Conservation (phyloP, 805 yeast genomes). For the Teunomyces funiuensis region DNA sequence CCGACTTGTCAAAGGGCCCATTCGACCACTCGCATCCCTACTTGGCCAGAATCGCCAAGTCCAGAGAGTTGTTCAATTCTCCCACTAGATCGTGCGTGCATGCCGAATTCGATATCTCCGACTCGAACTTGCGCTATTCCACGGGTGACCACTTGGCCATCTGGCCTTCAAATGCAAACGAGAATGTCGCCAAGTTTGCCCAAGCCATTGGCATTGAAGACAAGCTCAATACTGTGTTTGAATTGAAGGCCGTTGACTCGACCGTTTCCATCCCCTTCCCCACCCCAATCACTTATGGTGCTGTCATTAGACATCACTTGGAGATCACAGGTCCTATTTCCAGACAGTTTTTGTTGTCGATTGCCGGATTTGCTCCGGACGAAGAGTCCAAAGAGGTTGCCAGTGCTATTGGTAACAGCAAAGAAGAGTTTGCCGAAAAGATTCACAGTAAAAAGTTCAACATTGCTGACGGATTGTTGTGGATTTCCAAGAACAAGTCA, state of each 20-base stretch:
- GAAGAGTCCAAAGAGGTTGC: conserved; percentile 52
- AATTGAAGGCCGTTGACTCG: conserved; percentile 67
- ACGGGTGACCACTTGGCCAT: conserved; percentile 97
- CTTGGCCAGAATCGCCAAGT: conserved; percentile 59
- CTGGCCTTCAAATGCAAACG: conserved; percentile 88
- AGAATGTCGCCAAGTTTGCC: conserved; percentile 67
- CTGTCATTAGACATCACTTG: conserved; percentile 80
- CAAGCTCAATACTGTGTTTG: conserved; percentile 56
- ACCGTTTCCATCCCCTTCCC: conserved; percentile 66
- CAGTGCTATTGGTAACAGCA: conserved; percentile 61
- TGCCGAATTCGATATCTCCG: conserved; percentile 80
- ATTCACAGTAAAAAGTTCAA: conserved; percentile 64
- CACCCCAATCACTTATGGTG: conserved; percentile 83
- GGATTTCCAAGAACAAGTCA: conserved; percentile 58
- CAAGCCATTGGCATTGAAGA: conserved; percentile 58
- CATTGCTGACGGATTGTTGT: conserved; percentile 69
- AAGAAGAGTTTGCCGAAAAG: conserved; percentile 62
- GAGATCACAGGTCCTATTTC: conserved; percentile 94
- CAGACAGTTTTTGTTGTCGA: conserved; percentile 73
- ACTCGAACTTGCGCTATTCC: conserved; percentile 73
- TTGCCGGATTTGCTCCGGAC: conserved; percentile 81
- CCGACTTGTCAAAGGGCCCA: conserved; percentile 60
- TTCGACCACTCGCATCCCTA: conserved; percentile 81
- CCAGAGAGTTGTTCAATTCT: conserved; percentile 72
- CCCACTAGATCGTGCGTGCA: conserved; percentile 79